Percentiles rank a stretch among this genome's conserved stretches.
Evolutionary conservation across 768 basidiomycete genomes (phyloP).

Genomic region (Gloeostereum incarnatum): DNA sequence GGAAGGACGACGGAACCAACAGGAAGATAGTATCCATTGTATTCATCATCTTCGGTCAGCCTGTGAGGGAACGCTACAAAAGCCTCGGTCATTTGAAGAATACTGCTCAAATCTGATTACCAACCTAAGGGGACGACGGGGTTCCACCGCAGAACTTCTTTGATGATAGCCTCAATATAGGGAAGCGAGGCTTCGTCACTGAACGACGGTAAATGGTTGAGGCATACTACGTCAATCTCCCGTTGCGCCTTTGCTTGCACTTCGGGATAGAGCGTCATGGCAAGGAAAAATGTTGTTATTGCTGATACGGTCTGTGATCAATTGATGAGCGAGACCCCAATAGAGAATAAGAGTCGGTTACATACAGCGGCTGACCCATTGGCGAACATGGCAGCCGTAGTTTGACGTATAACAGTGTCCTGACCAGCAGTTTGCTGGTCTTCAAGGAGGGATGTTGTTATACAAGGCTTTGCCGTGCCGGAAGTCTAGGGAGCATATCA

Average conservation of each 20-base stretch:
- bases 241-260: slow-evolving; percentile 15
- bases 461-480: neutral
- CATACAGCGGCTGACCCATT: slow-evolving; percentile 6
- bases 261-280: slow-evolving; percentile 16
- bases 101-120: neutral
- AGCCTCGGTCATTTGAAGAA: neutral
- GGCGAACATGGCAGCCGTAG: slow-evolving; percentile 5
- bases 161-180: slow-evolving; percentile 15
- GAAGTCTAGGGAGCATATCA: neutral
- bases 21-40: slow-evolving; percentile 17
- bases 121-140: slow-evolving; percentile 14
- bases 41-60: slow-evolving; percentile 14
- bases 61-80: slow-evolving; percentile 12
- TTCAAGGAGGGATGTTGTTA: slow-evolving; percentile 1
- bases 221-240: slow-evolving; percentile 14
- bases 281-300: slow-evolving; percentile 4
- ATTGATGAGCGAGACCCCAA: neutral
- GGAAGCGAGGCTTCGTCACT: slow-evolving; percentile 13
- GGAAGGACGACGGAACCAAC: slow-evolving; percentile 14
- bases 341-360: neutral
- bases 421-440: neutral
- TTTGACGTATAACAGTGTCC: slow-evolving; percentile 1
- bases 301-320: slow-evolving; percentile 1
- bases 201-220: slow-evolving; percentile 10
- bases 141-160: slow-evolving; percentile 18